These are phyloP conservation scores for Solanum hybrid DNA, from an alignment of 305 asterid species.

Conservation along the genomic window DNA sequence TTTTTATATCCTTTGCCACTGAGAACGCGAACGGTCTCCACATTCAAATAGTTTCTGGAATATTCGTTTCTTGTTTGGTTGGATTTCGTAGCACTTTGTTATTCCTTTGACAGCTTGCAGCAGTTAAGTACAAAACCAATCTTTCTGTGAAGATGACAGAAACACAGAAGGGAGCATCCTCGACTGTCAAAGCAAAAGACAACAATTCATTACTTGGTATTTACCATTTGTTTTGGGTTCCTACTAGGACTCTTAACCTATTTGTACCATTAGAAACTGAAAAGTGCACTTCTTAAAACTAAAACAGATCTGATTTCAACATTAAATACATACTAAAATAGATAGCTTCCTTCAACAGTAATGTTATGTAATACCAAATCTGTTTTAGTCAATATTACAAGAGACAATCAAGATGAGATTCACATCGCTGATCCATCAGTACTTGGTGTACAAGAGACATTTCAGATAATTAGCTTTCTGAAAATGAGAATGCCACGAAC, in stretches of 20 bases:
- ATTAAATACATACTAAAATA: background rate
- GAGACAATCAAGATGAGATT: background rate
- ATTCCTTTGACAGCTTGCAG: background rate
- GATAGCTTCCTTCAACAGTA: background rate
- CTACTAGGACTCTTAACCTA: background rate
- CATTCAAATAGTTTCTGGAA: background rate
- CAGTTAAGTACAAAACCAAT: background rate
- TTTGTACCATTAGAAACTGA: background rate
- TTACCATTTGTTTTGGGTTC: conserved; percentile 4
- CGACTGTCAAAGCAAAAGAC: conserved; percentile 31
- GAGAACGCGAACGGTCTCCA: background rate
- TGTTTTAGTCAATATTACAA: background rate
- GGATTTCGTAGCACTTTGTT: background rate
- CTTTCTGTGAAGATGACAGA: conserved; percentile 39
- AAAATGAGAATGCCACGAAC: background rate
- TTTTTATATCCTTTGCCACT: background rate
- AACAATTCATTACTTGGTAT: conserved; percentile 50
- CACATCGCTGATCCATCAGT: background rate
- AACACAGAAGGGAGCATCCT: conserved; percentile 32
- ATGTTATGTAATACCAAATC: background rate
- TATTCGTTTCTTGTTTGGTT: background rate
- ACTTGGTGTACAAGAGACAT: background rate
- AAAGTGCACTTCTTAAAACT: background rate
- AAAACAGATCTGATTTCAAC: background rate
- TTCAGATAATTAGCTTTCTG: background rate